These are phyloP conservation scores for Xylariaceae sp. DNA, from an alignment of 2,329 filamentous ascomycete genomes.

Conservation along the genomic window DNA sequence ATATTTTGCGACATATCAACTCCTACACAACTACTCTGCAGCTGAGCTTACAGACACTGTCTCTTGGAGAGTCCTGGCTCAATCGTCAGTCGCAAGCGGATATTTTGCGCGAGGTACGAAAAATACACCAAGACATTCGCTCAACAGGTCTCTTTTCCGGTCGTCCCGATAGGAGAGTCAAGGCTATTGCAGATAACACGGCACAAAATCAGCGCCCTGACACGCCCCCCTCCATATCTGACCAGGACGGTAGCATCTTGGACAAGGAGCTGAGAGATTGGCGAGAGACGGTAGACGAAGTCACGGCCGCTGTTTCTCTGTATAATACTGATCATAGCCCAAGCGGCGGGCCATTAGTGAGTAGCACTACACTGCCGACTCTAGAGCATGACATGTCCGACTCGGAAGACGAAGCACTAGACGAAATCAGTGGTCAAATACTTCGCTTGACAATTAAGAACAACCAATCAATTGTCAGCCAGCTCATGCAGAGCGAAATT, in stretches of 20 bases:
- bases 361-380: conserved; percentile 10
- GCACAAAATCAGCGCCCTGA: not conserved
- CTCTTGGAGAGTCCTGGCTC: conserved; percentile 22
- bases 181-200: not conserved
- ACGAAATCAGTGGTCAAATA: conserved; percentile 20
- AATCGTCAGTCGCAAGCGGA: conserved; percentile 25
- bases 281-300: conserved; percentile 26
- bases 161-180: not conserved
- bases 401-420: conserved; percentile 21
- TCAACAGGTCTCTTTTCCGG: conserved; percentile 15
- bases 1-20: conserved; percentile 21
- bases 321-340: conserved; percentile 8
- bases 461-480: conserved; percentile 23
- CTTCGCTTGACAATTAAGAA: conserved; percentile 18
- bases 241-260: conserved; percentile 13
- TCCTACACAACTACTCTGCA: conserved; percentile 26
- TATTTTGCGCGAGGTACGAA: conserved; percentile 24
- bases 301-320: conserved; percentile 23
- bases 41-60: conserved; percentile 26
- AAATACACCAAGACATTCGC: conserved; percentile 22
- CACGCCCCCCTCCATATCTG: conserved; percentile 6
- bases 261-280: conserved; percentile 24
- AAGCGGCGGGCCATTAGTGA: conserved; percentile 5
- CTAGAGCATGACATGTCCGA: conserved; percentile 23
- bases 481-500: conserved; percentile 19